Evolutionary conservation across 2,329 filamentous ascomycete genomes (phyloP), one percentile per base, ranked within the genome.

Genomic region (Stagonosporopsis tanaceti): DNA sequence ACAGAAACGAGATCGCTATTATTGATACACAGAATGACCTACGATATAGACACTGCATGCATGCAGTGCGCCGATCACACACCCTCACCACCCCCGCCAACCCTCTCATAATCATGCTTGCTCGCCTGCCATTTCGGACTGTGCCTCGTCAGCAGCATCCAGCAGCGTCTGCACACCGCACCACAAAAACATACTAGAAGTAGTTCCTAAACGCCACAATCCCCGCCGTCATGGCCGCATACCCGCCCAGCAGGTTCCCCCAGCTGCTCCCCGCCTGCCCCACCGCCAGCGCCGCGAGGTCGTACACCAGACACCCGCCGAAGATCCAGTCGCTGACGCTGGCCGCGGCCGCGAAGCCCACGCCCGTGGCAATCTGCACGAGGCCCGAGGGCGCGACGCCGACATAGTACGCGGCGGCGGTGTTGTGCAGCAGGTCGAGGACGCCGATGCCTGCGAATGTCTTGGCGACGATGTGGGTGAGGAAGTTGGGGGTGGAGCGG

Each of bases 361-460:
- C 63, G 0, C 81, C 84, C 0, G 85, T 87, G 9, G 82, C 64
- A 0, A 81, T 74, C 68, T 86, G 84, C 46, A 87, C 76, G 0
- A 76, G 57, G 2, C 72, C 74, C 11, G 73, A 79, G 1, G 84
- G 82, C 2, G 78, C 70, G 25, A 81, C 72, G 47, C 81, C 78
- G 32, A 80, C 77, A 69, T 81, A 85, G 67, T 83, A 87, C 1
- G 83, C 85, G 0, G 84, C 84, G 0, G 80, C 80, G 2, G 81
- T 81, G 63, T 87, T 87, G 74, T 87, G 85, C 38, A 87, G 68
- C 11, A 87, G 74, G 61, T 87, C 85, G 4, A 87, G 76, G 2
- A 87, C 80, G 6, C 84, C 85, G 53, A 87, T 87, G 6, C 85
- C 85, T 0, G 84, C 84, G 63, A 86, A 87, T 0, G 84, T 85